Conservation (phyloP, 75 land plant species). For the Pinus tabuliformis region DNA sequence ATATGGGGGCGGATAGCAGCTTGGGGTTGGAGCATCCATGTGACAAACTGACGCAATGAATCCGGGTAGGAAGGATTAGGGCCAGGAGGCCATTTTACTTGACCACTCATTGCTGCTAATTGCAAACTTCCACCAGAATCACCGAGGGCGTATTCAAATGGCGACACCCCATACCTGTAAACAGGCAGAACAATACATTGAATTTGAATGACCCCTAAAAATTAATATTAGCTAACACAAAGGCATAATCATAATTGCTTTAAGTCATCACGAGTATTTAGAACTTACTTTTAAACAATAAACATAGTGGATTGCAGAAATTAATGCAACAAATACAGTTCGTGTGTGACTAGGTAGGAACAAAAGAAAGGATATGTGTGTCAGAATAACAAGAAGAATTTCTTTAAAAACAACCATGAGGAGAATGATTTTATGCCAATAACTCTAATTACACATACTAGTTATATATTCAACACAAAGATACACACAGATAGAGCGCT, state of each 20-base stretch:
- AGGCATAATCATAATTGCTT: background rate
- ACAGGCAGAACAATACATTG: background rate
- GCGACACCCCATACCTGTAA: conserved; percentile 91
- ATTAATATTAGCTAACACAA: background rate
- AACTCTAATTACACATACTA: too few relatives aligned
- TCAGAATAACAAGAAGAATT: background rate
- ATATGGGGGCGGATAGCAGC: conserved; percentile 74
- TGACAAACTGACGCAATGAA: conserved; percentile 77
- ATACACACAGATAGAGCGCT: too few relatives aligned
- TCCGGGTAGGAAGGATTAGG: conserved; percentile 86
- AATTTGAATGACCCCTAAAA: background rate
- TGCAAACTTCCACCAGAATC: conserved; percentile 96
- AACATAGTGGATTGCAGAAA: background rate
- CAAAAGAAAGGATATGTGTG: background rate
- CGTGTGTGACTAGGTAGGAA: background rate
- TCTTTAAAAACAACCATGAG: too few relatives aligned
- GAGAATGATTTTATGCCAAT: too few relatives aligned
- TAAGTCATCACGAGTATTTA: background rate
- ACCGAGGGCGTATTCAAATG: conserved; percentile 90
- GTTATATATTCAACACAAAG: too few relatives aligned
- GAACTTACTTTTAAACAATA: background rate
- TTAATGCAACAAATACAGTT: background rate
- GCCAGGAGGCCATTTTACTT: conserved; percentile 90
- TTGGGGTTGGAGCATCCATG: conserved; percentile 95
- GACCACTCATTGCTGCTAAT: conserved; percentile 83